A percentile compares a stretch with the other conserved stretches of the same genome.
Evolutionary conservation across 352 stramenopile genomes (phyloP).

Genomic region (Phytopythium litorale): DNA sequence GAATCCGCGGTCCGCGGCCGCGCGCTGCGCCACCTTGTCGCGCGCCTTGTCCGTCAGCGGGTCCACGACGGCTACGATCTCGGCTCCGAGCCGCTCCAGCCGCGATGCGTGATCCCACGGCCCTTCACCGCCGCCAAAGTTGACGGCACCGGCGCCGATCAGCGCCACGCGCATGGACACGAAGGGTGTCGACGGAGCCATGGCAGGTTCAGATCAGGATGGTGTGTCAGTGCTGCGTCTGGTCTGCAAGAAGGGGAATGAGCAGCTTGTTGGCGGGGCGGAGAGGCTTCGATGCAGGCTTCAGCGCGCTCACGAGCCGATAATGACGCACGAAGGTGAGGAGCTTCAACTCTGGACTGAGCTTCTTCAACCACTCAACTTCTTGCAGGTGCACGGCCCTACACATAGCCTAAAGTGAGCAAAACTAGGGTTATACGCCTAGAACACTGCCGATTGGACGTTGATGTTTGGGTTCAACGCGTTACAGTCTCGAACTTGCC

Average conservation of each 20-base stretch:
- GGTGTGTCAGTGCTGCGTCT: not conserved
- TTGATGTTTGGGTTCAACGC: too few species aligned
- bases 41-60: conserved; percentile 13
- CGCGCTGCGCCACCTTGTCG: conserved; percentile 4
- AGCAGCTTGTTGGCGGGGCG: not conserved
- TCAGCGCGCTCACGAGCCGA: too few species aligned
- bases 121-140: conserved; percentile 17
- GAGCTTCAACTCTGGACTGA: too few species aligned
- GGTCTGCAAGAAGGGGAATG: not conserved
- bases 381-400: too few species aligned
- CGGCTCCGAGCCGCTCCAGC: conserved; percentile 11
- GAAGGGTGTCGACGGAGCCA: not conserved
- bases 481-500: too few species aligned
- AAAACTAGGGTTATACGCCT: too few species aligned
- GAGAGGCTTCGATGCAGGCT: not conserved
- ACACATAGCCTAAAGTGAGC: too few species aligned
- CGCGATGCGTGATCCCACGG: conserved; percentile 18
- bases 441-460: too few species aligned
- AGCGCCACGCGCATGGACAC: conserved; percentile 9
- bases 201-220: too few species aligned
- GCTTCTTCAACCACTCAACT: too few species aligned
- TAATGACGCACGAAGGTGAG: too few species aligned
- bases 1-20: conserved; percentile 13
- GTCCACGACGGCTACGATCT: conserved; percentile 13
- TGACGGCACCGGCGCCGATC: conserved; percentile 18